Base-by-base conservation (phyloP, 2,329 filamentous ascomycete species). In the Paraphaeosphaeria minitans region DNA sequence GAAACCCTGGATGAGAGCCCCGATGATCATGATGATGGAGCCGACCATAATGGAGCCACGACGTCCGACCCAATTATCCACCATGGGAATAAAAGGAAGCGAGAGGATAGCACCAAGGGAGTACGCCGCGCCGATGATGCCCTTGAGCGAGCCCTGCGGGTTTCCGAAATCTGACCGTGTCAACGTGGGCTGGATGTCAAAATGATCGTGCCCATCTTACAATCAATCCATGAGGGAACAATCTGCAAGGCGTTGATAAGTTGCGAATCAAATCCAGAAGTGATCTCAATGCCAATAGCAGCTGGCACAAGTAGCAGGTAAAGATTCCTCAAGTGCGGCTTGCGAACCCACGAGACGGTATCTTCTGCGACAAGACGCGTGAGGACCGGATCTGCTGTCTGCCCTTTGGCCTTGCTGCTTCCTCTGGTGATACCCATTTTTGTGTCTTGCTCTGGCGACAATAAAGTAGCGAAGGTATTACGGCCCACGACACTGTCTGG, bases 1-100 rank as follows among this genome's bases (percentile, higher is more conserved):
- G 31, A 60, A 57, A 16, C 62, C 60, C 50, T 68, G 66, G 50
- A 68, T 59, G 45, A 65, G 53, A 21, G 75, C 77, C 48, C 78
- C 80, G 29, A 79, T 53, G 55, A 79, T 66, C 75, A 81, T 79
- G 55, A 82, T 63, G 21, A 73, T 16, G 49, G 78, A 78, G 10
- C 80, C 79, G 35, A 69, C 29, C 14, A 69, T 59, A 57, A 80
- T 78, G 2, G 77, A 71, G 10, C 69, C 49, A 41, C 72, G 75
- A 6, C 79, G 76, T n/a, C 79, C 78, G 57, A 73, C 73, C 53
- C 66, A 66, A 66, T 80, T 77, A 48, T 78, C 72, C 52, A 79
- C 75, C 59, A 53, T 53, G 1, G 66, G 63, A 41, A 66, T 66
- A 55, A 66, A 61, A 19, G 65, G 76, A 33, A 75, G 76, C 51